phyloP scores from a whole-genome alignment of 148 eudicot species.

The Pouteria glomerata region DNA sequence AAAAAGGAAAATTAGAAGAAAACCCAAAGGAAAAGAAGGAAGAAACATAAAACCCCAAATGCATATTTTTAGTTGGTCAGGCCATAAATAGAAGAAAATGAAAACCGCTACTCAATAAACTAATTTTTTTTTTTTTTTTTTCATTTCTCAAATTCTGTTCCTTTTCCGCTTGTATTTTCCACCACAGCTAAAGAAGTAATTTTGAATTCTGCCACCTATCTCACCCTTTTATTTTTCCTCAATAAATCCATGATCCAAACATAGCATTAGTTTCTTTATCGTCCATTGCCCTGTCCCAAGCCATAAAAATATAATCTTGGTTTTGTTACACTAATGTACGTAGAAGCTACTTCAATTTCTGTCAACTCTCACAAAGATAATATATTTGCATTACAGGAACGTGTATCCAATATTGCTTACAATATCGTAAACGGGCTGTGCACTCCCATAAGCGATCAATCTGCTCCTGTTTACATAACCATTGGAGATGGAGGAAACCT shows the following conservation, averaged over 20 bases:
- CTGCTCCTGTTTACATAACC: conserved; percentile 84
- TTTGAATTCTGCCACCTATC: too few relatives aligned
- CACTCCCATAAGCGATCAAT: conserved; percentile 44
- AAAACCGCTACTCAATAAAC: neutral
- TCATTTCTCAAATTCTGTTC: neutral
- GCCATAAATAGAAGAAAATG: too few relatives aligned
- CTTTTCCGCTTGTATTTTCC: too few relatives aligned
- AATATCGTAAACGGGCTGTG: conserved; percentile 60
- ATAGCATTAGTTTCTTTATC: too few relatives aligned
- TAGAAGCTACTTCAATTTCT: neutral
- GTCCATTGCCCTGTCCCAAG: neutral
- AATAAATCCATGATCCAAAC: too few relatives aligned
- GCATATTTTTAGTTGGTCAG: too few relatives aligned
- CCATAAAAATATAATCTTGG: too few relatives aligned
- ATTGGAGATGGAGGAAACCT: conserved; percentile 88
- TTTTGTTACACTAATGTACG: neutral
- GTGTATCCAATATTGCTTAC: conserved; percentile 71
- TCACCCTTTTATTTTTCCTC: too few relatives aligned
- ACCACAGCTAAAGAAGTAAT: too few relatives aligned
- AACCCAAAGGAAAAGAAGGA: too few relatives aligned
- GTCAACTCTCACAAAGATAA: neutral
- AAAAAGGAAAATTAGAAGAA: too few relatives aligned
- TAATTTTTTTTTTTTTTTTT: neutral
- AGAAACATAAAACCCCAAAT: too few relatives aligned
- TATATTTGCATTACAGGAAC: conserved; percentile 43